Evolutionary conservation across 1,284 basidiomycete genomes (phyloP).

Genomic region (Sporisorium sorghi): DNA sequence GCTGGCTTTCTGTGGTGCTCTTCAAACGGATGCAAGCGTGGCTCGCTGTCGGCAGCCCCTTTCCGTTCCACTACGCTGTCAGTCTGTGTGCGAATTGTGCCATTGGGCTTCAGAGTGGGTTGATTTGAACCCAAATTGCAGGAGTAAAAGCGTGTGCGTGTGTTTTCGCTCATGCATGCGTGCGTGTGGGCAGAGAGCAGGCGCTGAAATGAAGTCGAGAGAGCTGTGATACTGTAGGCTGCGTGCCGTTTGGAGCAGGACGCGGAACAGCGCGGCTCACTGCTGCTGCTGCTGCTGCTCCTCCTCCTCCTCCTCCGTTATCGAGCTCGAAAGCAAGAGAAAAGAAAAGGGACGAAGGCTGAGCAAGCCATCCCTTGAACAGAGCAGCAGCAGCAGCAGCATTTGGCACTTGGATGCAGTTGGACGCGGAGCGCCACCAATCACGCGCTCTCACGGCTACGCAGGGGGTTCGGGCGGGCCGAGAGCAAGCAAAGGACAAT

Average conservation of each 20-base stretch:
- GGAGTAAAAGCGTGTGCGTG: no score
- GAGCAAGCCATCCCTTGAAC: not conserved
- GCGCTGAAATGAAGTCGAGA: slow-evolving; percentile 17
- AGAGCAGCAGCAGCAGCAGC: no score
- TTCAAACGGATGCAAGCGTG: not conserved
- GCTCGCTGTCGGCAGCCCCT: slow-evolving; percentile 3
- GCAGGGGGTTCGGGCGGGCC: not conserved
- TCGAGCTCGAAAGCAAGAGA: not conserved
- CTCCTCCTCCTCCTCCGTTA: not conserved
- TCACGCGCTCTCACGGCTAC: no score
- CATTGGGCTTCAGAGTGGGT: slow-evolving; percentile 28
- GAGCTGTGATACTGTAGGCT: not conserved
- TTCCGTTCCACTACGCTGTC: not conserved
- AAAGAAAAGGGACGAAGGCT: not conserved
- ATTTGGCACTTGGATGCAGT: no score
- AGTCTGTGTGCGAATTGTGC: slow-evolving; percentile 4
- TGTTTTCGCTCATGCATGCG: no score
- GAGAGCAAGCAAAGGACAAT: not conserved
- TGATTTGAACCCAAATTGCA: slow-evolving; percentile 19
- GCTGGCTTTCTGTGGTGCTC: slow-evolving; percentile 20
- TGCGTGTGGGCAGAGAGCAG: not conserved
- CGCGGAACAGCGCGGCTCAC: slow-evolving; percentile 22
- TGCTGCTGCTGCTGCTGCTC: not conserved
- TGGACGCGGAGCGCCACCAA: no score
- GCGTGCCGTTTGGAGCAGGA: not conserved